phyloP scores from a whole-genome alignment of 176 grass and related monocot genomes.

The Saccharum officinarum region DNA sequence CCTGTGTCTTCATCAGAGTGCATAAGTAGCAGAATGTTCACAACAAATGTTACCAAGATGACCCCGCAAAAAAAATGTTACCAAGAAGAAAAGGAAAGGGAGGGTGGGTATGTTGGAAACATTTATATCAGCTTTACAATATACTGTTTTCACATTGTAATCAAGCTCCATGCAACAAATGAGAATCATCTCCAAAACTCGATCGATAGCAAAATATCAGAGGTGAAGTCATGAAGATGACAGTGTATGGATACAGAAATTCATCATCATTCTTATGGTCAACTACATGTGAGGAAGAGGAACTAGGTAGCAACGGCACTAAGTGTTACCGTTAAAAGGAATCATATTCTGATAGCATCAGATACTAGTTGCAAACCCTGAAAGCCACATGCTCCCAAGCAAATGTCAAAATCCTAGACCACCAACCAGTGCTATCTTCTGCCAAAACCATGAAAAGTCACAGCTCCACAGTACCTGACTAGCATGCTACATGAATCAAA shows the following conservation, averaged over 20 bases:
- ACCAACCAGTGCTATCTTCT: not conserved
- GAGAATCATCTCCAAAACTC: not conserved
- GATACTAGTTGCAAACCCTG: not conserved
- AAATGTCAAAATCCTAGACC: not conserved
- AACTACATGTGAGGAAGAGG: not conserved
- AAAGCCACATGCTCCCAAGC: not conserved
- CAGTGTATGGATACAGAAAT: not conserved
- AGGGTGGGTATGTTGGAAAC: not conserved
- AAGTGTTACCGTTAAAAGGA: not conserved
- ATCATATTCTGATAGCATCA: not conserved
- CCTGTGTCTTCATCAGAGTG: not conserved
- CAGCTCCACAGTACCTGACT: not conserved
- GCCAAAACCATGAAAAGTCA: not conserved
- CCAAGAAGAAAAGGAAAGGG: not conserved
- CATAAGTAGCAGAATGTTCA: not conserved
- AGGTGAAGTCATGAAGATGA: not conserved
- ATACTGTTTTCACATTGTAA: not conserved
- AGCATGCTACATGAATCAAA: not conserved
- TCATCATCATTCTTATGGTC: not conserved
- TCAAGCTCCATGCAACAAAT: not conserved
- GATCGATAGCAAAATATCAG: not conserved
- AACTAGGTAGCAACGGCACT: not conserved
- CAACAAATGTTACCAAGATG: not conserved
- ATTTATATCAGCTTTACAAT: not conserved
- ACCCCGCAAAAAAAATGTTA: not conserved